Percentiles rank a stretch among this genome's conserved stretches.
phyloP scores from a whole-genome alignment of 2,329 filamentous ascomycete genomes.

The Colletotrichum trifolii region DNA sequence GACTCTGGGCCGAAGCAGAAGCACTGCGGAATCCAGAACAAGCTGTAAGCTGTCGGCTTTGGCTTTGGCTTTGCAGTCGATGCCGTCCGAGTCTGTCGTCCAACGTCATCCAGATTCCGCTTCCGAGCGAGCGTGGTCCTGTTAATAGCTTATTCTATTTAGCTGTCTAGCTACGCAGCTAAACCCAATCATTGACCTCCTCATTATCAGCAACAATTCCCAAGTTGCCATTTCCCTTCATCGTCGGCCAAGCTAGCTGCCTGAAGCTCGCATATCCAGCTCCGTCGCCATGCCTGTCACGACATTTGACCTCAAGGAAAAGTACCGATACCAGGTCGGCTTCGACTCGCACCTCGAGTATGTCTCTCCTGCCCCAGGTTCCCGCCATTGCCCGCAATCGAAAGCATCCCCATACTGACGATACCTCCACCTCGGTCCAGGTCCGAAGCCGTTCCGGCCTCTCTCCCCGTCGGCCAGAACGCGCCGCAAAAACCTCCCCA shows the following conservation, averaged over 20 bases:
- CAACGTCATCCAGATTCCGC: constrained; percentile 22
- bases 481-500: constrained; percentile 83
- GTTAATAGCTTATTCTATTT: too few relatives aligned
- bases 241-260: background rate
- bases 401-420: background rate
- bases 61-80: background rate
- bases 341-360: constrained; percentile 84
- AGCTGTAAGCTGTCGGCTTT: constrained; percentile 6
- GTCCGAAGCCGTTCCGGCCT: constrained; percentile 79
- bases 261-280: background rate
- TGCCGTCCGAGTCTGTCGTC: too few relatives aligned
- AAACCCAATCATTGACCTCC: background rate
- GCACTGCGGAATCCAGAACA: constrained; percentile 24
- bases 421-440: constrained; percentile 52
- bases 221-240: background rate
- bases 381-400: background rate
- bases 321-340: constrained; percentile 82
- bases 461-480: constrained; percentile 81
- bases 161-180: too few relatives aligned
- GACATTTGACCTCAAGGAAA: constrained; percentile 59
- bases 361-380: constrained; percentile 42
- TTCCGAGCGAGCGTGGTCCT: background rate
- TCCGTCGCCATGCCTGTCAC: constrained; percentile 59
- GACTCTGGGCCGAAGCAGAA: constrained; percentile 11
- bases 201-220: background rate